Conservation (phyloP, 2,329 filamentous ascomycete genomes). For the Trichoderma breve region DNA sequence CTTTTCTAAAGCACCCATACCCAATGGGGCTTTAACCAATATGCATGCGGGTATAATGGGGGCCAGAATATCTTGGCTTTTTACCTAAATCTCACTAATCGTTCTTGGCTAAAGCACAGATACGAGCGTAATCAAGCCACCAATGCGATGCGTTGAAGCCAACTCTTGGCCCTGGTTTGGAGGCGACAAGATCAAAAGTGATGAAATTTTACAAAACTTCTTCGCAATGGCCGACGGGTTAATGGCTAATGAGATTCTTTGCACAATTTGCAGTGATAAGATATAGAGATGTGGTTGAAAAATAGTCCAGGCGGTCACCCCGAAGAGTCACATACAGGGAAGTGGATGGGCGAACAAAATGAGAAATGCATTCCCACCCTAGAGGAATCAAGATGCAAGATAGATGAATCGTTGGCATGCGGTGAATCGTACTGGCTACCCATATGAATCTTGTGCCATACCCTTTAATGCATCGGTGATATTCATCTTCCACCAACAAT, state of each 20-base stretch:
- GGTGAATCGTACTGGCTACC: neutral
- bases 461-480: neutral
- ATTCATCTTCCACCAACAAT: neutral
- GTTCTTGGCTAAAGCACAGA: neutral
- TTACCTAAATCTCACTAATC: neutral
- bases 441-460: neutral
- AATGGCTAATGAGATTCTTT: neutral
- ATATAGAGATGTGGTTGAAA: neutral
- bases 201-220: neutral
- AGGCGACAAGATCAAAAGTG: neutral
- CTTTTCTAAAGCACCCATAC: neutral
- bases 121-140: neutral
- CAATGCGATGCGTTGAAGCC: neutral
- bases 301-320: neutral
- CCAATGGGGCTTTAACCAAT: neutral
- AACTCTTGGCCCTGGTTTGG: neutral
- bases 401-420: neutral
- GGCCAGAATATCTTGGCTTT: neutral
- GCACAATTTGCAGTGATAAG: neutral
- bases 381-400: neutral
- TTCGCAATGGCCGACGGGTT: neutral
- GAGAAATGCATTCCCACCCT: neutral
- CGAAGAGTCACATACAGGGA: neutral
- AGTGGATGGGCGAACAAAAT: neutral
- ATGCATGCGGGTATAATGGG: neutral